Base-by-base conservation (phyloP, 108 stramenopile species). In the Epipyxis sp. region DNA sequence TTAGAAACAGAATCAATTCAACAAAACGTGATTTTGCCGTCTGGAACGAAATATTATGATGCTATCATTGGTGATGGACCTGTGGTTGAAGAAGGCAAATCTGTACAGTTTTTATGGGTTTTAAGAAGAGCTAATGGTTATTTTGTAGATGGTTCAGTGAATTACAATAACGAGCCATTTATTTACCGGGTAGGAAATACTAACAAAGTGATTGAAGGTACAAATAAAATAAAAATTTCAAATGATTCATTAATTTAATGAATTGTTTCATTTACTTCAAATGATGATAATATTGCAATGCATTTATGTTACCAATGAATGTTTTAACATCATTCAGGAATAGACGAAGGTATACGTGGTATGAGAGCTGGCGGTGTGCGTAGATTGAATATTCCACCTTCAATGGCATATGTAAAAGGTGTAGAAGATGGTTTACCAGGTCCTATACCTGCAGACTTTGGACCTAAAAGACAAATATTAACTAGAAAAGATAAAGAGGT, bases 91-190 rank as follows among this genome's bases (percentile, higher is more conserved):
- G 42, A 1, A 0, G 71, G 71, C 34, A 50, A 44, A 16, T n/a
- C 27, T 10, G 40, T 72, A 29, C 1, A 44, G 71, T 50, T 72
- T 20, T 43, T 50, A 42, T 72, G 71, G 71, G 71, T 72, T 16
- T 43, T 72, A 10, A 2, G 71, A 0, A 40, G 71, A 50, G 44
- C 71, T 44, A 72, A 72, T 30, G 71, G 71, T 35, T 72, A 72
- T 20, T 72, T 72, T 43, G 71, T 72, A 27, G 0, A 44, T 16
- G 1, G 1, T 0, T 72, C 71, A 3, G 37, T 40, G 27, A 34
- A 43, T 0, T 50, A 50, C 20, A 20, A 20, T 50, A 20, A 50
- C 46, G 46, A 50, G 20, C 46, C 46, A 13, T 50, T 50, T 20
- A 50, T 50, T 20, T 50, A 50, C 20, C 46, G 46, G 46, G 46